Percentiles rank a stretch among this genome's conserved stretches.
Evolutionary conservation across 202 grass and related monocot genomes (phyloP).

Genomic region (Saccharum hybrid): DNA sequence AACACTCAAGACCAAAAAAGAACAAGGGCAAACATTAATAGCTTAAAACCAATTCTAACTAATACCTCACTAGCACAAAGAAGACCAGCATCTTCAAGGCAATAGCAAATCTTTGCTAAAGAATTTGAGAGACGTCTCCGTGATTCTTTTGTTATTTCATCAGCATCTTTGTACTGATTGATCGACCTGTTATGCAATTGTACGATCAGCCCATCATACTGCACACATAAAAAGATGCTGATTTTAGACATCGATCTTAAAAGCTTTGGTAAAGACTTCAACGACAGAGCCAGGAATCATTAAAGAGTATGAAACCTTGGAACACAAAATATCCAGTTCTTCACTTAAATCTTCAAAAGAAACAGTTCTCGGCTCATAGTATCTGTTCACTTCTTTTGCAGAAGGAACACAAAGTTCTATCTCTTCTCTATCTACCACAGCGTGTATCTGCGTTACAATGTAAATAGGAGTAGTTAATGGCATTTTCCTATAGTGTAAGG

Average conservation of each 20-base stretch:
- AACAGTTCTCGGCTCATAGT: slow-evolving; percentile 63
- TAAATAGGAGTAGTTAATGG: not conserved
- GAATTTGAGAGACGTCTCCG: slow-evolving; percentile 57
- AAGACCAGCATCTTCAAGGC: slow-evolving; percentile 76
- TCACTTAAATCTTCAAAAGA: slow-evolving; percentile 63
- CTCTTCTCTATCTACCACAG: slow-evolving; percentile 69
- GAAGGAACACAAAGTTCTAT: slow-evolving; percentile 69
- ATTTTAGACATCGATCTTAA: slow-evolving; percentile 14
- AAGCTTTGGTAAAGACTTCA: slow-evolving; percentile 28
- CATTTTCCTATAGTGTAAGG: not conserved
- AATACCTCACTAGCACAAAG: slow-evolving; percentile 86
- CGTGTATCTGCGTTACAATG: slow-evolving; percentile 65
- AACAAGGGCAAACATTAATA: slow-evolving; percentile 10
- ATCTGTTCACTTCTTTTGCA: slow-evolving; percentile 71
- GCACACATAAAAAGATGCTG: slow-evolving; percentile 39
- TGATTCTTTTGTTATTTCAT: slow-evolving; percentile 68
- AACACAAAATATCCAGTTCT: slow-evolving; percentile 51
- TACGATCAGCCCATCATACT: slow-evolving; percentile 69
- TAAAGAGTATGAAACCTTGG: slow-evolving; percentile 57
- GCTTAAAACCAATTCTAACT: slow-evolving; percentile 21
- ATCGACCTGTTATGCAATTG: slow-evolving; percentile 53
- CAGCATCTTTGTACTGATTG: slow-evolving; percentile 62
- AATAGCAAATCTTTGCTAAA: slow-evolving; percentile 71
- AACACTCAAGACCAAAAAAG: slow-evolving; percentile 1
- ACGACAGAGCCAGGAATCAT: slow-evolving; percentile 16